These are phyloP conservation scores for Sindora glabra DNA, from an alignment of 306 rosid species.

Conservation along the genomic window DNA sequence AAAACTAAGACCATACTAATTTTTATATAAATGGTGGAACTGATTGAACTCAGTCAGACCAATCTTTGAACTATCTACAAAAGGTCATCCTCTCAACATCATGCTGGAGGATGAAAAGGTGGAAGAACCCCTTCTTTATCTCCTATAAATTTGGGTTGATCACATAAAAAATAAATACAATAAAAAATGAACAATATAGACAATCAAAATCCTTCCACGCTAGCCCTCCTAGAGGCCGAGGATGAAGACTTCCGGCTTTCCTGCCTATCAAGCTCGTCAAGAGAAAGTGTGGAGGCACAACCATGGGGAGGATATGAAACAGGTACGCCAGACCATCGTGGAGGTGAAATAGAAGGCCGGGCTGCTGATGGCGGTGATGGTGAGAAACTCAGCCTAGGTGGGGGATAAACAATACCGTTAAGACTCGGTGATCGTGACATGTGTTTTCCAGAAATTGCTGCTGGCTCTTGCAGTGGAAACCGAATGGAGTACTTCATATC, in stretches of 20 bases:
- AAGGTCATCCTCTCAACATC: constrained; percentile 45
- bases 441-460: constrained; percentile 41
- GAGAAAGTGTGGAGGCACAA: constrained; percentile 60
- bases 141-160: constrained; percentile 70
- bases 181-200: constrained; percentile 42
- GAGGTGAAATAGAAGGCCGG: constrained; percentile 54
- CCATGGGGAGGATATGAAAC: constrained; percentile 43
- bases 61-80: constrained; percentile 67
- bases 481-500: constrained; percentile 73
- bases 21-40: constrained; percentile 25
- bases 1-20: constrained; percentile 8
- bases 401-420: constrained; percentile 57
- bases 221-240: constrained; percentile 55
- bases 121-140: constrained; percentile 56
- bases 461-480: constrained; percentile 88
- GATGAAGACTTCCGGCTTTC: constrained; percentile 79
- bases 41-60: constrained; percentile 23
- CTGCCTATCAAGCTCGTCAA: constrained; percentile 68
- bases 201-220: constrained; percentile 90
- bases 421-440: constrained; percentile 94
- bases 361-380: constrained; percentile 70
- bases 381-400: constrained; percentile 58
- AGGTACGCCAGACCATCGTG: constrained; percentile 38
- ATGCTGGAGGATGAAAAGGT: constrained; percentile 34
- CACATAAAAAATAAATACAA: constrained; percentile 28